These are phyloP conservation scores for Sugiyamaella chiloensis DNA, from an alignment of 805 yeast genomes.

Conservation along the genomic window DNA sequence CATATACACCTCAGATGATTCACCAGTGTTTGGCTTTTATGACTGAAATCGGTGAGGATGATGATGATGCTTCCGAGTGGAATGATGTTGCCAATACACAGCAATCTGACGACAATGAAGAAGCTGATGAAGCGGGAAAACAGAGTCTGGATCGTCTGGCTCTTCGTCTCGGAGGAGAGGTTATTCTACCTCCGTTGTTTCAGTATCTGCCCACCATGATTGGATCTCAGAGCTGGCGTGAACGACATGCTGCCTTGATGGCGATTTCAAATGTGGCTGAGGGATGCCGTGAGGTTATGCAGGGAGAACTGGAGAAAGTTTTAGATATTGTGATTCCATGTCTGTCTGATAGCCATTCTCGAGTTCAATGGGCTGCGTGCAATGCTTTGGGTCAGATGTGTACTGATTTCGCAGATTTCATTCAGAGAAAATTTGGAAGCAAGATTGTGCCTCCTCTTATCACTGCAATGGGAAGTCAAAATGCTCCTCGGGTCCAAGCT, in stretches of 20 bases:
- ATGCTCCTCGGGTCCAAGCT: slow-evolving; percentile 85
- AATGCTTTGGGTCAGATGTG: slow-evolving; percentile 96
- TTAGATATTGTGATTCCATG: slow-evolving; percentile 82
- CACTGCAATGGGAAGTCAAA: slow-evolving; percentile 65
- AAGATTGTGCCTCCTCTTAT: slow-evolving; percentile 84
- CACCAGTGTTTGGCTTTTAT: slow-evolving; percentile 73
- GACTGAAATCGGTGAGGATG: slow-evolving; percentile 89
- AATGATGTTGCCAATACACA: slow-evolving; percentile 72
- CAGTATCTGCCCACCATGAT: slow-evolving; percentile 83
- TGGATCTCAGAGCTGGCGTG: slow-evolving; percentile 77
- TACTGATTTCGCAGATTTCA: slow-evolving; percentile 88
- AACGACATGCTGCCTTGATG: slow-evolving; percentile 95
- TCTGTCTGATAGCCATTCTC: slow-evolving; percentile 80
- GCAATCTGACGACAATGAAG: slow-evolving; percentile 78
- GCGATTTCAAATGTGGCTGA: slow-evolving; percentile 96
- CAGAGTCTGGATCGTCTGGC: slow-evolving; percentile 92
- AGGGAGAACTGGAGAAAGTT: slow-evolving; percentile 74
- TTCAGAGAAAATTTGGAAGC: slow-evolving; percentile 77
- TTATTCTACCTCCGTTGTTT: slow-evolving; percentile 81
- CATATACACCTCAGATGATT: slow-evolving; percentile 70
- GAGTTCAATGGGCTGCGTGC: slow-evolving; percentile 97
- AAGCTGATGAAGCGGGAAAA: slow-evolving; percentile 86
- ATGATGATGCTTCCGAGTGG: slow-evolving; percentile 85
- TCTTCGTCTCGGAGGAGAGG: slow-evolving; percentile 75
- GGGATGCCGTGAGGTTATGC: slow-evolving; percentile 89